Base-by-base conservation (phyloP, 1,139 yeast species). In the Hansenula sp. region DNA sequence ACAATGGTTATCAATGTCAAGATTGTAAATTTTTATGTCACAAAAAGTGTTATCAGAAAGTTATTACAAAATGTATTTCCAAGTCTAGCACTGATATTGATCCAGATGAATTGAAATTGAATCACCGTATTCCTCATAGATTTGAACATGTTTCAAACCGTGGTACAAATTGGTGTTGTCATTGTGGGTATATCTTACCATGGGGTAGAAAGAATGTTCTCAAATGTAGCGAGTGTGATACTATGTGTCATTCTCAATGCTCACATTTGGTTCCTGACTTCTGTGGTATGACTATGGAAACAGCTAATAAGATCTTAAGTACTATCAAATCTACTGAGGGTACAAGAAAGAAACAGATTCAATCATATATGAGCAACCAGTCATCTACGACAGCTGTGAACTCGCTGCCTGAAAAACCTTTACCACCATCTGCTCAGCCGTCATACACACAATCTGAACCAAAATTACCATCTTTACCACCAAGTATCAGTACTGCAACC, bases 131-230 rank as follows among this genome's bases (percentile, higher is more conserved):
- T 53, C 98, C 98, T 31, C 98, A 92, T 61, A 79, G 97, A 59
- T 90, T 90, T 61, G 96, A 87, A 51, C 90, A 94, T 20, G 77
- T 82, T 25, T 77, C 95, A 18, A 92, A 92, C 59, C 84, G 90
- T 66, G 95, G 97, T 54, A 95, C 98, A 6, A 90, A 90, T 59
- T 92, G 98, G 98, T 92, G 98, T 65, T 92, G 97, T 56, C 98
- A 92, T 60, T 92, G 98, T 73, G 98, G 98, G 46, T 89, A 88
- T 60, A 80, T 92, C 41, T 71, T 92, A 49, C 97, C 98, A 6
- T 82, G 96, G 82, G 96, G 97, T 42, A 80, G 82, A 56, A 89
- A 88, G 64, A 89, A 86, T 57, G 95, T 89, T n/a, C 77, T 96
- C 39, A 92, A 89, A 61, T 92, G 98, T 72, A 70, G 83, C 9